phyloP scores from a whole-genome alignment of 495 filamentous ascomycete genomes.

The Xylaria flabelliformis region DNA sequence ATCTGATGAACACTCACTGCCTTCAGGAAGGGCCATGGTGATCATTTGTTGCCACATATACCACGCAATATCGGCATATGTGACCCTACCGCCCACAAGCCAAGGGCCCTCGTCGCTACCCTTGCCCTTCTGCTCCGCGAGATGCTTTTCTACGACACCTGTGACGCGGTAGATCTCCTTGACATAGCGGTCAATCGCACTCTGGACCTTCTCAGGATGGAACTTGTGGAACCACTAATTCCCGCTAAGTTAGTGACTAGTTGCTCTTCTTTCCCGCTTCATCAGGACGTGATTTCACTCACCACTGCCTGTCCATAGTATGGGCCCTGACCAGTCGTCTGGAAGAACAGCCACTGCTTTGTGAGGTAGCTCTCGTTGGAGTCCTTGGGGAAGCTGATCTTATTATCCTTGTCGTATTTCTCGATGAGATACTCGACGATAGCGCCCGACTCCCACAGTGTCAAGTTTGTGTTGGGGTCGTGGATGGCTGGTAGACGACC shows the following conservation, averaged over 20 bases:
- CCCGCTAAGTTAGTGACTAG: background rate
- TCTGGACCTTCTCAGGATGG: constrained; percentile 64
- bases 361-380: constrained; percentile 57
- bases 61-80: constrained; percentile 65
- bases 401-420: constrained; percentile 66
- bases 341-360: constrained; percentile 73
- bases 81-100: constrained; percentile 63
- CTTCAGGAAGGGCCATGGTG: constrained; percentile 7
- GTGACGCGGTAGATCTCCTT: constrained; percentile 67
- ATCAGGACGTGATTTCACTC: background rate
- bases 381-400: constrained; percentile 59
- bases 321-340: constrained; percentile 72
- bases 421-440: constrained; percentile 70
- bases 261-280: background rate
- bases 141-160: constrained; percentile 59
- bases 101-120: constrained; percentile 49
- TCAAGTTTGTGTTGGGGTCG: constrained; percentile 63
- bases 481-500: constrained; percentile 62
- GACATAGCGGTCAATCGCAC: constrained; percentile 63
- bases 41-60: constrained; percentile 57
- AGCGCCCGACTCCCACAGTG: constrained; percentile 73
- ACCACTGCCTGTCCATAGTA: constrained; percentile 64
- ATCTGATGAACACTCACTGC: constrained; percentile 1
- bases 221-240: constrained; percentile 48
- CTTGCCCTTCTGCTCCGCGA: constrained; percentile 55